Percentiles rank a stretch among this genome's conserved stretches.
phyloP scores from a whole-genome alignment of 2,329 filamentous ascomycete genomes.

The Diaporthe sp. region DNA sequence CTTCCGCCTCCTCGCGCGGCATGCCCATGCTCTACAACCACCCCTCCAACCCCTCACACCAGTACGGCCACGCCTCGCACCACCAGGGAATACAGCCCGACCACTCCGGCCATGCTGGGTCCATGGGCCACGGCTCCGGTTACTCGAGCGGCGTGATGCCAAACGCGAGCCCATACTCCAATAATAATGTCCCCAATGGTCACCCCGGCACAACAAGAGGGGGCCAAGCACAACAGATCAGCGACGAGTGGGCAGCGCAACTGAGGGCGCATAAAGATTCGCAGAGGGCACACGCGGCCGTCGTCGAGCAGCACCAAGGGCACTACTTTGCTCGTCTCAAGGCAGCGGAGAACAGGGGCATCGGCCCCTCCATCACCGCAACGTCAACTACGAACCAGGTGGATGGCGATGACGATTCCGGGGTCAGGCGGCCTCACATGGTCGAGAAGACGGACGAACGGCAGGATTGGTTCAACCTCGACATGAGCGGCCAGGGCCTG shows the following conservation, averaged over 20 bases:
- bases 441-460: slow-evolving; percentile 73
- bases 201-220: slow-evolving; percentile 59
- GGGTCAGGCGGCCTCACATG: slow-evolving; percentile 71
- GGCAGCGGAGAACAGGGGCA: slow-evolving; percentile 75
- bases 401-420: slow-evolving; percentile 64
- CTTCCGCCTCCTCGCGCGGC: slow-evolving; percentile 57
- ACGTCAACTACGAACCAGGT: slow-evolving; percentile 59
- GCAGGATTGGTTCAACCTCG: slow-evolving; percentile 92
- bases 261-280: slow-evolving; percentile 82
- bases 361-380: slow-evolving; percentile 63
- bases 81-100: slow-evolving; percentile 70
- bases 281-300: slow-evolving; percentile 77
- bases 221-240: slow-evolving; percentile 63
- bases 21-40: slow-evolving; percentile 77
- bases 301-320: slow-evolving; percentile 72
- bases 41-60: slow-evolving; percentile 69
- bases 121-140: slow-evolving; percentile 70
- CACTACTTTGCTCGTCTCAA: slow-evolving; percentile 80
- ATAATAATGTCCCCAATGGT: slow-evolving; percentile 66
- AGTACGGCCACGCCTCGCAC: slow-evolving; percentile 73
- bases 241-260: slow-evolving; percentile 89
- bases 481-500: slow-evolving; percentile 95
- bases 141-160: slow-evolving; percentile 73
- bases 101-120: slow-evolving; percentile 63
- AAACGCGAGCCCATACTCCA: slow-evolving; percentile 70